Percentiles rank a stretch among this genome's conserved stretches.
Conservation (phyloP, 2,329 filamentous ascomycete genomes). For the Cytospora paraplurivora region DNA sequence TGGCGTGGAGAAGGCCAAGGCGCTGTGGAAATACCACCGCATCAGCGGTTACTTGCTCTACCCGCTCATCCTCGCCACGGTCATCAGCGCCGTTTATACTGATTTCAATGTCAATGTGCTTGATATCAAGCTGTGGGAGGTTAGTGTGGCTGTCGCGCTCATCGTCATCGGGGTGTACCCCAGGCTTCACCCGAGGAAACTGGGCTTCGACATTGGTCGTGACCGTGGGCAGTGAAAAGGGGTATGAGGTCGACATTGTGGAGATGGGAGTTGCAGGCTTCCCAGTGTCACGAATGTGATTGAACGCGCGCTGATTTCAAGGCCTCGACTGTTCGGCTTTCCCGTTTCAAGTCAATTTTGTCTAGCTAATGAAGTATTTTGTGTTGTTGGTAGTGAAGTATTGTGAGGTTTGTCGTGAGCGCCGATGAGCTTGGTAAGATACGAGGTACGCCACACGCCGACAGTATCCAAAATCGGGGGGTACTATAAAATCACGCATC, state of each 20-base stretch:
- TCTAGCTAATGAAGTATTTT: neutral
- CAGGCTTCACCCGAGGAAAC: constrained; percentile 79
- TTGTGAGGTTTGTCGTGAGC: neutral
- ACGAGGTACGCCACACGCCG: neutral
- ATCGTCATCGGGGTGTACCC: constrained; percentile 73
- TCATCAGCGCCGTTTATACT: constrained; percentile 75
- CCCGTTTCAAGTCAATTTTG: neutral
- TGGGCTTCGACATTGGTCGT: constrained; percentile 52
- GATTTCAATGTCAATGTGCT: constrained; percentile 70
- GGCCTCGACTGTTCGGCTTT: neutral
- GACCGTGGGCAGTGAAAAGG: neutral
- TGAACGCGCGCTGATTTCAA: neutral
- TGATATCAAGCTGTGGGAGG: constrained; percentile 75
- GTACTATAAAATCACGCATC: neutral
- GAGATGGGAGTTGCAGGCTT: neutral
- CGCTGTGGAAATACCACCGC: constrained; percentile 88
- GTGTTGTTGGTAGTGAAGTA: neutral
- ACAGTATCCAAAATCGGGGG: neutral
- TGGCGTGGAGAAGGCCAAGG: constrained; percentile 76
- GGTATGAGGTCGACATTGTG: neutral
- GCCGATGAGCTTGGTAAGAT: neutral
- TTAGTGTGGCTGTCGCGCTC: constrained; percentile 66
- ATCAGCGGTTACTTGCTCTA: constrained; percentile 74
- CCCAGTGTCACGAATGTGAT: neutral
- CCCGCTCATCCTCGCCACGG: constrained; percentile 70